These are phyloP conservation scores for Chytriomyces hyalinus DNA, from an alignment of 192 early-diverging fungal species.

Conservation along the genomic window DNA sequence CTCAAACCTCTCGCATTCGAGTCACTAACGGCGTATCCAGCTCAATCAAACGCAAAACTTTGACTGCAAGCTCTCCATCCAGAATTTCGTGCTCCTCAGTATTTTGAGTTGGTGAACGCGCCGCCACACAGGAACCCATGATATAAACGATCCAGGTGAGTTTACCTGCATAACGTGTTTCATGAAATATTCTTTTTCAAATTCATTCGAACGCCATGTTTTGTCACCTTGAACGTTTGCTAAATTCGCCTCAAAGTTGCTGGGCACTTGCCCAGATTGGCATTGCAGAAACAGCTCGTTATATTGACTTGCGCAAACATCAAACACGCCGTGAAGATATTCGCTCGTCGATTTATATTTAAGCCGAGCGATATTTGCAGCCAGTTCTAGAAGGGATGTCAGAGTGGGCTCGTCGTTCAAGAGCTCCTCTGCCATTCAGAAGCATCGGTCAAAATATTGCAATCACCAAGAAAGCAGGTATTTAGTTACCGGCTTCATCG, in stretches of 20 bases:
- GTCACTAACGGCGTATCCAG: conserved; percentile 66
- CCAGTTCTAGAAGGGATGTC: conserved; percentile 69
- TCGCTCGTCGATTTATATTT: conserved; percentile 66
- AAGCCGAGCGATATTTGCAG: conserved; percentile 70
- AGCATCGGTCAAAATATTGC: background rate
- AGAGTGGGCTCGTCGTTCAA: conserved; percentile 73
- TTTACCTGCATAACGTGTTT: conserved; percentile 49
- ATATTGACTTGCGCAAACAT: conserved; percentile 68
- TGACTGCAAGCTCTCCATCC: conserved; percentile 60
- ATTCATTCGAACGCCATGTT: background rate
- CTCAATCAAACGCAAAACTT: conserved; percentile 61
- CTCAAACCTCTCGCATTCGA: conserved; percentile 1
- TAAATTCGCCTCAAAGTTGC: background rate
- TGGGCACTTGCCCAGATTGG: conserved; percentile 1
- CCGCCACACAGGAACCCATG: conserved; percentile 70
- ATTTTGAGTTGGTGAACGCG: conserved; percentile 61
- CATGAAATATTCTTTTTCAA: background rate
- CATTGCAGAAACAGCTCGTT: conserved; percentile 37
- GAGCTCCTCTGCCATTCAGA: conserved; percentile 51
- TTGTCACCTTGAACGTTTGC: conserved; percentile 14
- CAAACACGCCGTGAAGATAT: conserved; percentile 57
- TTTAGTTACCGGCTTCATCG: conserved; percentile 53
- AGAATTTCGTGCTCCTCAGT: conserved; percentile 79
- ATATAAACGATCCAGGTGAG: conserved; percentile 84
- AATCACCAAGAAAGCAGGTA: background rate